Evolutionary conservation across 1,139 yeast species (phyloP), one percentile per base, ranked within the genome.

Genomic region (Geotrichum siamense): DNA sequence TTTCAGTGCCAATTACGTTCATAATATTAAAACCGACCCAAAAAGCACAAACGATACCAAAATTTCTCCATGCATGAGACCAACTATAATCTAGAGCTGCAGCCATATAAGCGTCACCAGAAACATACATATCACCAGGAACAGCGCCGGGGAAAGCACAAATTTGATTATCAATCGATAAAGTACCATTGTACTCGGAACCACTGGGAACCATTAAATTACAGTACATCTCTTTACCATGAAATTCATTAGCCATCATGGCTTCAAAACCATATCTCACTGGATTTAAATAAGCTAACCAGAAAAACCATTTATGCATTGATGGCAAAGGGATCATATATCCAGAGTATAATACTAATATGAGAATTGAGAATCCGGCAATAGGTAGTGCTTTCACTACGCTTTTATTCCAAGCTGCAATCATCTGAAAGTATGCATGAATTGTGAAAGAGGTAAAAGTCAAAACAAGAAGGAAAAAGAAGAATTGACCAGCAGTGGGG

Each of bases 51-150:
- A 71, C 63, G 52, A 84, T 78, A 58, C 93, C 94, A 51, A 76
- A 74, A 55, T 84, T 79, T 66, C 94, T 78, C 94, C 94, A 84
- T 57, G 74, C 75, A 61, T 84, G 84, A 8, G 64, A 48, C 50
- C 71, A 69, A 37, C 60, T 57, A 61, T 79, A 82, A 6, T 57
- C 51, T 56, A 62, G 76, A 2, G 75, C 58, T 6, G 52, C 48
- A 8, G 52, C 54, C 37, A 83, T 51, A 58, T 77, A 83, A 17
- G 55, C 63, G 39, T 76, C 71, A 57, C 94, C 94, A 22, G 58
- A 50, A 39, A 83, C 82, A 43, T 51, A 53, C 26, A 53, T 53
- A 19, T 64, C 54, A 42, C 94, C 95, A 2, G 82, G 68, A 3
- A 56, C 58, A 6, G 87, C 64, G 48, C 86, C 84, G 26, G 76